phyloP scores from a whole-genome alignment of 2,329 filamentous ascomycete genomes.

The Alternaria sp. region DNA sequence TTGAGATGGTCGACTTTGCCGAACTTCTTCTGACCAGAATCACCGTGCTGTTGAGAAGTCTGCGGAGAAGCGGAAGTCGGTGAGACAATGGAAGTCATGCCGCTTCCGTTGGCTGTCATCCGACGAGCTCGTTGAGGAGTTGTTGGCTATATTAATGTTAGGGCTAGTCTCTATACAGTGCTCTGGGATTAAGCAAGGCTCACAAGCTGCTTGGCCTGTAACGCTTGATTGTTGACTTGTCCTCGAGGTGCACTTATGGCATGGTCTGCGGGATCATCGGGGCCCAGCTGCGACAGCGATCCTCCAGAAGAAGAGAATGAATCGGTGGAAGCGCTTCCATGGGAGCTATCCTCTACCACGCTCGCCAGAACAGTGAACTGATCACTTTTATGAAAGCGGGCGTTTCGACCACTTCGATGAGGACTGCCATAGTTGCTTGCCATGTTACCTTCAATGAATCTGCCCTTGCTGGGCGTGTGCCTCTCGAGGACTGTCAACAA shows the following conservation, averaged over 20 bases:
- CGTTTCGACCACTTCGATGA: background rate
- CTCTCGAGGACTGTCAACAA: conserved; percentile 22
- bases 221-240: background rate
- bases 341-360: conserved; percentile 11
- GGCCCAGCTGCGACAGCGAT: conserved; percentile 14
- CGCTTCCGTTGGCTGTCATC: background rate
- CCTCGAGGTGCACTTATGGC: conserved; percentile 7
- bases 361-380: conserved; percentile 13
- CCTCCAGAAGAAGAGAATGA: conserved; percentile 21
- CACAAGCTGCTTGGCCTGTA: conserved; percentile 17
- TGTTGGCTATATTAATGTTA: conserved; percentile 4
- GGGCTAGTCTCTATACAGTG: background rate
- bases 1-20: conserved; percentile 3
- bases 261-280: background rate
- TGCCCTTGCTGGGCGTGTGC: conserved; percentile 4
- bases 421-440: background rate
- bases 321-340: conserved; percentile 19
- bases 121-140: conserved; percentile 13
- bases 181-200: conserved; percentile 3
- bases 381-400: conserved; percentile 10
- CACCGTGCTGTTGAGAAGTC: conserved; percentile 2
- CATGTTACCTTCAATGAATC: conserved; percentile 2
- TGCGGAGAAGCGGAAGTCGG: conserved; percentile 7
- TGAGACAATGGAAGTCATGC: background rate
- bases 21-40: conserved; percentile 12